Base-by-base conservation (phyloP, 257 asterid genomes). In the Fraxinus pennsylvanica region DNA sequence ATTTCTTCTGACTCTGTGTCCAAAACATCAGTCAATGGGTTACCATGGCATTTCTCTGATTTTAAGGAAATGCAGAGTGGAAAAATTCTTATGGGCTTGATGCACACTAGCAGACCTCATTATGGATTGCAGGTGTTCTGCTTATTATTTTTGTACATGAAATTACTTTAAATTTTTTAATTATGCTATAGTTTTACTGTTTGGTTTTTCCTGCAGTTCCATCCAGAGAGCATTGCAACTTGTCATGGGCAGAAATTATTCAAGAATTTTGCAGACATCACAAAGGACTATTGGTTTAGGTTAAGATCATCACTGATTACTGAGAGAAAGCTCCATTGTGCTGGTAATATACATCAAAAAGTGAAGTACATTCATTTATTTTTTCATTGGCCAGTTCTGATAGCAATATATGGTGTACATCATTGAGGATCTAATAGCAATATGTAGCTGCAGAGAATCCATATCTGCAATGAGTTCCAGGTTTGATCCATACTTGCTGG, bases 191-290 rank as follows among this genome's bases (percentile, higher is more conserved):
- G 73, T 72, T 78, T 29, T 39, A 72, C 76, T 45, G 14, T 75
- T 74, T 79, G 27, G 63, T 27, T 81, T 70, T 59, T 67, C 39
- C 45, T 77, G 78, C 90, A 96, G 99, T 96, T 96, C 80, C 97
- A 96, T 84, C 99, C 99, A 5, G 99, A 96, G 86, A 96, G 99
- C 75, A 74, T 96, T 81, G 98, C 97, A 47, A 91, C 99, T 33
- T 82, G 83, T 81, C 88, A 92, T 73, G 99, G 98, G 75, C 89
- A 88, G 85, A 93, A 88, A 87, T 84, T 96, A 81, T 96, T 96
- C 90, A 86, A 87, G 71, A 96, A 96, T 79, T 96, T 96, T 80
- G 89, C 92, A 6, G 90, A 91, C 72, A 92, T 96, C 84, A 96
- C 99, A 1, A 87, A 85, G 85, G 95, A 93, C 47, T 88, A 90